Base-by-base conservation (phyloP, 2,329 filamentous ascomycete genomes). In the Fusarium algeriense region DNA sequence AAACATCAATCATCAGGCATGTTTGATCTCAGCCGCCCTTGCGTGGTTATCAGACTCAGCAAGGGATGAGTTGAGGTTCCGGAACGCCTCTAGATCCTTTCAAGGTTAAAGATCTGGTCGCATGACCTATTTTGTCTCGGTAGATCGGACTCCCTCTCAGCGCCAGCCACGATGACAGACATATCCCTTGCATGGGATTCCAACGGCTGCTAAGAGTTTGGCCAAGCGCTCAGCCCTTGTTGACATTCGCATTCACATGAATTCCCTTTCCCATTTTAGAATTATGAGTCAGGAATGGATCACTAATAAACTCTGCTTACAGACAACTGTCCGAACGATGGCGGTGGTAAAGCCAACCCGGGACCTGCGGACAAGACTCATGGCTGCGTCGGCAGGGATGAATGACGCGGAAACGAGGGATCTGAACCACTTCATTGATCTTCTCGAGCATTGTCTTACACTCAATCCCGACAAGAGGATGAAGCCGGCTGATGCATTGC, bases 381-480 rank as follows among this genome's bases (percentile, higher is more conserved):
- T 92, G 79, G 90, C 91, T 67, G 93, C 91, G 26, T 91, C 91
- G 9, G 89, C 89, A 60, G 92, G 90, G 55, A 91, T 97, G 85
- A 89, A 86, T 53, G 92, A 95, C 68, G 84, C 85, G 13, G 93
- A 96, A 80, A 84, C 88, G 41, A 92, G 91, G 79, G 94, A 98
- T 76, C 83, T 98, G 68, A 91, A 92, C 64, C 86, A 92, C 57
- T 97, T 99, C 81, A 87, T 94, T 73, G 95, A 98, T 80, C 83
- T 99, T 52, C 83, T 99, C 62, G 95, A 97, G 78, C 91, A 92
- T 60, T 98, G 95, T 79, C 85, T 99, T 70, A 90, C 91, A 64
- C 87, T 98, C 71, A 97, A 98, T 78, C 94, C 95, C 2, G 95
- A 97, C 80, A 97, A 97, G 85, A 89, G 96, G 69, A 93, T 96